Conservation (phyloP, 2,329 filamentous ascomycete genomes). For the Fonsecaea erecta region DNA sequence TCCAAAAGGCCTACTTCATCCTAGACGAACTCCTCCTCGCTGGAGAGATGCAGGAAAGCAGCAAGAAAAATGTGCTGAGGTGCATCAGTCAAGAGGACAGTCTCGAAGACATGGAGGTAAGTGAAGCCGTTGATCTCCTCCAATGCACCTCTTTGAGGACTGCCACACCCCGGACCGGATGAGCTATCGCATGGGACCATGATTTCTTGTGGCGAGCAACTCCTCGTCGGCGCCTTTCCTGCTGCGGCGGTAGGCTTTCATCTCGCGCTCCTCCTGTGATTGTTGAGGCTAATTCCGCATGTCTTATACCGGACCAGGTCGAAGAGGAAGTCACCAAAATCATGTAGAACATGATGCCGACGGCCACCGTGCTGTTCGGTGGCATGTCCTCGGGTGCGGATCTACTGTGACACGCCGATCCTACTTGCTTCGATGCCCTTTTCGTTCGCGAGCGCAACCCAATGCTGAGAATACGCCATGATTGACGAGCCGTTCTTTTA, state of each 20-base stretch:
- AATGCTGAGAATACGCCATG: constrained; percentile 13
- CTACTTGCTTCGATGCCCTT: not conserved
- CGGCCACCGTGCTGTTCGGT: constrained; percentile 3
- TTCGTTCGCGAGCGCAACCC: not conserved
- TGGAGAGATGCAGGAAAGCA: constrained; percentile 97
- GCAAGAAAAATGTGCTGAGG: constrained; percentile 96
- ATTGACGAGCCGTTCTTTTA: constrained; percentile 24
- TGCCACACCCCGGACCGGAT: not conserved
- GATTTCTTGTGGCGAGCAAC: not conserved
- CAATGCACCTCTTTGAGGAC: not conserved
- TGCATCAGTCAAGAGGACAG: constrained; percentile 98
- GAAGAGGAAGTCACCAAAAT: constrained; percentile 90
- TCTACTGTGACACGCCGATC: constrained; percentile 3
- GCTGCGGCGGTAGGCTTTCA: constrained; percentile 9
- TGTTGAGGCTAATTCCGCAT: constrained; percentile 36
- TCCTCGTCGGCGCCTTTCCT: not conserved
- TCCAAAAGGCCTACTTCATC: constrained; percentile 99
- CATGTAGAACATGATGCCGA: constrained; percentile 62
- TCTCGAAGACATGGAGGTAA: constrained; percentile 98
- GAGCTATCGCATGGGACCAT: not conserved
- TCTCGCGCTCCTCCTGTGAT: constrained; percentile 7
- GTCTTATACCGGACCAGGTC: constrained; percentile 62
- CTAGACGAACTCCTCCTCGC: constrained; percentile 93
- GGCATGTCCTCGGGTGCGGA: constrained; percentile 3
- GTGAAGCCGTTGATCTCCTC: constrained; percentile 41